Evolutionary conservation across 805 yeast species (phyloP).

Genomic region (Spathaspora hagerdaliae): DNA sequence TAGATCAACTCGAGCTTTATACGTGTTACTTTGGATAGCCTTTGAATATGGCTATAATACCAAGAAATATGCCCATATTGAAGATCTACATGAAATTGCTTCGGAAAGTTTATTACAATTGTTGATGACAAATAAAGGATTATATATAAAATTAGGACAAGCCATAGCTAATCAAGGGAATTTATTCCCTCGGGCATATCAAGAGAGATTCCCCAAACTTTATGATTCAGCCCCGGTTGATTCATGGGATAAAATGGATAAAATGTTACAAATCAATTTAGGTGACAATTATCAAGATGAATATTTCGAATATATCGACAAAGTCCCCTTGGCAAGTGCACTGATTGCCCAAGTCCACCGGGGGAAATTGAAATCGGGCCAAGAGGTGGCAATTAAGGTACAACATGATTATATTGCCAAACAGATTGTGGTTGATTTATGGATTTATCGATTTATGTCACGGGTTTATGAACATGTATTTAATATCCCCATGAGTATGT

Average conservation of each 20-base stretch:
- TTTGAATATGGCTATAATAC: constrained; percentile 51
- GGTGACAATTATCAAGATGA: constrained; percentile 16
- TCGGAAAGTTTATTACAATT: constrained; percentile 37
- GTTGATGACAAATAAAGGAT: constrained; percentile 33
- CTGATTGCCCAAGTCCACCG: constrained; percentile 69
- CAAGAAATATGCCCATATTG: constrained; percentile 33
- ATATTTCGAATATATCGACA: constrained; percentile 45
- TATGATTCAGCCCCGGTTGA: constrained; percentile 70
- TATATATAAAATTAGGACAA: constrained; percentile 76
- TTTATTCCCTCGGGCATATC: constrained; percentile 63
- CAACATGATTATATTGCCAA: constrained; percentile 60
- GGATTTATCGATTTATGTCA: constrained; percentile 51
- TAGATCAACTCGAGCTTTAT: constrained; percentile 52
- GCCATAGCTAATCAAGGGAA: constrained; percentile 73
- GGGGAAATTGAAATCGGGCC: constrained; percentile 45
- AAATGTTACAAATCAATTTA: constrained; percentile 20
- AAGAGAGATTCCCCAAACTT: constrained; percentile 49
- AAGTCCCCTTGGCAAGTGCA: constrained; percentile 67
- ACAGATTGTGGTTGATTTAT: constrained; percentile 60
- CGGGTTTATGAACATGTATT: constrained; percentile 54
- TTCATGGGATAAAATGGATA: constrained; percentile 44
- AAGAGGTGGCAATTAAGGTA: constrained; percentile 59
- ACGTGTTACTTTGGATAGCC: constrained; percentile 48
- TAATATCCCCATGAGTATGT: constrained; percentile 57
- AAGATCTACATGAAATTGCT: constrained; percentile 54